Evolutionary conservation across 2,329 filamentous ascomycete genomes (phyloP).

Genomic region (Penicillium digitatum): DNA sequence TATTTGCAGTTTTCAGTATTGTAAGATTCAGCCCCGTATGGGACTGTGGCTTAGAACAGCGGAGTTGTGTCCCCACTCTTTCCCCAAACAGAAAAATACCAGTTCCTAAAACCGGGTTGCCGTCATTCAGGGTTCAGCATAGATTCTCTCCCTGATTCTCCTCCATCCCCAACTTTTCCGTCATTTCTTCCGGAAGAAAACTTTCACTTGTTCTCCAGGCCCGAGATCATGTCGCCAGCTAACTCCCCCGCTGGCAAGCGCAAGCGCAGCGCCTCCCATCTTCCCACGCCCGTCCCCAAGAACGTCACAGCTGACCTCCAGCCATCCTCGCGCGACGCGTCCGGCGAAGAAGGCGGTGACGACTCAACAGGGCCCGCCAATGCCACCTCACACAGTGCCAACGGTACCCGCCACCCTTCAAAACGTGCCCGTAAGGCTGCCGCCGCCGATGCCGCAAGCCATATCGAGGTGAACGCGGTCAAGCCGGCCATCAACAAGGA

Average conservation of each 20-base stretch:
- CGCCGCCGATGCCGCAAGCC: slow-evolving; percentile 31
- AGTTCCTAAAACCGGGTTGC: slow-evolving; percentile 8
- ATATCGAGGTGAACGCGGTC: slow-evolving; percentile 25
- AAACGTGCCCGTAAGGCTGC: slow-evolving; percentile 68
- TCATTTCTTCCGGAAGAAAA: slow-evolving; percentile 7
- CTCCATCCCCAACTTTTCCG: not conserved
- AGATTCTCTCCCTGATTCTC: slow-evolving; percentile 7
- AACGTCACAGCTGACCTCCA: slow-evolving; percentile 57
- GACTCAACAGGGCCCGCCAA: slow-evolving; percentile 58
- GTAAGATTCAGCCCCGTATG: slow-evolving; percentile 1
- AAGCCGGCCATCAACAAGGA: slow-evolving; percentile 40
- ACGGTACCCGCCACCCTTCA: slow-evolving; percentile 48
- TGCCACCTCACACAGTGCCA: slow-evolving; percentile 1
- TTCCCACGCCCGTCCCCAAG: slow-evolving; percentile 48
- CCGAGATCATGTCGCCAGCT: slow-evolving; percentile 57
- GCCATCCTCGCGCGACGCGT: slow-evolving; percentile 76
- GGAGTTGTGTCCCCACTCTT: slow-evolving; percentile 6
- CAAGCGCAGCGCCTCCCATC: slow-evolving; percentile 60
- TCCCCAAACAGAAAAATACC: slow-evolving; percentile 12
- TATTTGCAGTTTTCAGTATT: slow-evolving; percentile 3
- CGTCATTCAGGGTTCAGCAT: slow-evolving; percentile 13
- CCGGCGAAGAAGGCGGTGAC: slow-evolving; percentile 69
- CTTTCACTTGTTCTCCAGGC: slow-evolving; percentile 8
- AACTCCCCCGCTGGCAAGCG: slow-evolving; percentile 63
- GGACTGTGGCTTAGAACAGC: not conserved